phyloP scores from a whole-genome alignment of 2,329 filamentous ascomycete species.

The Exophiala aquamarina region DNA sequence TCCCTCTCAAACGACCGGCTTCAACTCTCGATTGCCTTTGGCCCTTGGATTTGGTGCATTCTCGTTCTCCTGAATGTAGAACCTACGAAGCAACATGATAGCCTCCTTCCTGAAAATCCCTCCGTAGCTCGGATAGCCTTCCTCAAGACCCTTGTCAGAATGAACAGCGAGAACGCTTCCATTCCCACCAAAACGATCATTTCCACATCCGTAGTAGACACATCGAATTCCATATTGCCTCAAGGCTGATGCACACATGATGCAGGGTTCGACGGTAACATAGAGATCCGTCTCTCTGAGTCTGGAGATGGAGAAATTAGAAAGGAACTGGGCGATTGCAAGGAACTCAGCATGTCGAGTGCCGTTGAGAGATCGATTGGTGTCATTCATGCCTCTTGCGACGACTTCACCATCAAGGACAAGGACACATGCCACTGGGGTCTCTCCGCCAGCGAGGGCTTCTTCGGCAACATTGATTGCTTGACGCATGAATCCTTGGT shows the following conservation, averaged over 20 bases:
- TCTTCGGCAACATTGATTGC: slow-evolving; percentile 61
- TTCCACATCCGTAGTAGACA: slow-evolving; percentile 93
- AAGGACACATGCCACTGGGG: slow-evolving; percentile 93
- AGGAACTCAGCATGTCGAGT: slow-evolving; percentile 96
- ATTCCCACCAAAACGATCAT: slow-evolving; percentile 95
- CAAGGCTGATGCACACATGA: slow-evolving; percentile 95
- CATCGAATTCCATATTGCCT: slow-evolving; percentile 83
- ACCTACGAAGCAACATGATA: slow-evolving; percentile 85
- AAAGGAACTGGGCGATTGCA: slow-evolving; percentile 68
- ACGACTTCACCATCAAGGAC: slow-evolving; percentile 78
- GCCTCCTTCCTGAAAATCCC: slow-evolving; percentile 90
- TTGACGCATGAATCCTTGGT: slow-evolving; percentile 30
- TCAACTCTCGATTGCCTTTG: slow-evolving; percentile 64
- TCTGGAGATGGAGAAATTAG: slow-evolving; percentile 65
- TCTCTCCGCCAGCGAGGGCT: slow-evolving; percentile 83
- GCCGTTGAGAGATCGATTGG: slow-evolving; percentile 82
- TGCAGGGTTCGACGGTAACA: slow-evolving; percentile 96
- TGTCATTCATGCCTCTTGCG: slow-evolving; percentile 93
- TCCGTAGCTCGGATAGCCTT: slow-evolving; percentile 77
- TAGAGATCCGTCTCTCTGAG: slow-evolving; percentile 79
- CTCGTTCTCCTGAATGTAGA: slow-evolving; percentile 97
- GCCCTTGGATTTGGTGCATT: slow-evolving; percentile 68
- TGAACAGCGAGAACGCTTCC: slow-evolving; percentile 77
- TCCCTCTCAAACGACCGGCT: slow-evolving; percentile 42
- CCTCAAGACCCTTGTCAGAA: slow-evolving; percentile 58